Evolutionary conservation across 2,329 filamentous ascomycete species (phyloP).

Genomic region (Cercospora sesami): DNA sequence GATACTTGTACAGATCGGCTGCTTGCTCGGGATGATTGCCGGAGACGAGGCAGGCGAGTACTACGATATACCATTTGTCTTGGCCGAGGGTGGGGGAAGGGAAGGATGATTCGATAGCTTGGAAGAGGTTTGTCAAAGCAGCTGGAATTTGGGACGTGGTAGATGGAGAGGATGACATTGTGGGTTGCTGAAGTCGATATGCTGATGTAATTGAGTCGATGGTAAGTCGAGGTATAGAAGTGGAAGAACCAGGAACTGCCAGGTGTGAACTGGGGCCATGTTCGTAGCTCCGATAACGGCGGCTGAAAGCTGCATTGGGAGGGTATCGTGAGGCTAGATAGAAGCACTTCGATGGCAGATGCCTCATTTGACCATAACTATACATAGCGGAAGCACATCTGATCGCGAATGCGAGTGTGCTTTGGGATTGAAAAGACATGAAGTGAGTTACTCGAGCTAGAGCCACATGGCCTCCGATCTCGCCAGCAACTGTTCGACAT

Average conservation of each 20-base stretch:
- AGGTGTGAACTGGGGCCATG: background rate
- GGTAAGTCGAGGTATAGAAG: background rate
- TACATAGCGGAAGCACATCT: background rate
- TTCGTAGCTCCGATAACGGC: background rate
- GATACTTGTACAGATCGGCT: conserved; percentile 57
- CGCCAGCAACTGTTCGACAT: background rate
- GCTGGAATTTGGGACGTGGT: background rate
- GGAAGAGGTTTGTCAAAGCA: background rate
- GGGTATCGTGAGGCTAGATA: background rate
- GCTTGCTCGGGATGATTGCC: conserved; percentile 54
- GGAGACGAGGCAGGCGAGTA: conserved; percentile 50
- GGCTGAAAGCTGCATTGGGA: no score
- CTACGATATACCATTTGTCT: conserved; percentile 46
- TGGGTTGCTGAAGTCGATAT: no score
- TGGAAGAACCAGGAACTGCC: background rate
- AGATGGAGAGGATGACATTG: background rate
- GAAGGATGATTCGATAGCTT: conserved; percentile 45
- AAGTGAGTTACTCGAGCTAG: background rate
- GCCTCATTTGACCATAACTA: background rate
- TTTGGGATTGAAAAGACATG: background rate
- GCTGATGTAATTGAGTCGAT: no score
- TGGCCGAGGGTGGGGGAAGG: conserved; percentile 45
- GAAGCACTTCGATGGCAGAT: background rate
- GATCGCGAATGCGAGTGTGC: background rate
- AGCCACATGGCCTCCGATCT: background rate